phyloP scores from a whole-genome alignment of 2,329 filamentous ascomycete genomes.

The Venturia asperata region DNA sequence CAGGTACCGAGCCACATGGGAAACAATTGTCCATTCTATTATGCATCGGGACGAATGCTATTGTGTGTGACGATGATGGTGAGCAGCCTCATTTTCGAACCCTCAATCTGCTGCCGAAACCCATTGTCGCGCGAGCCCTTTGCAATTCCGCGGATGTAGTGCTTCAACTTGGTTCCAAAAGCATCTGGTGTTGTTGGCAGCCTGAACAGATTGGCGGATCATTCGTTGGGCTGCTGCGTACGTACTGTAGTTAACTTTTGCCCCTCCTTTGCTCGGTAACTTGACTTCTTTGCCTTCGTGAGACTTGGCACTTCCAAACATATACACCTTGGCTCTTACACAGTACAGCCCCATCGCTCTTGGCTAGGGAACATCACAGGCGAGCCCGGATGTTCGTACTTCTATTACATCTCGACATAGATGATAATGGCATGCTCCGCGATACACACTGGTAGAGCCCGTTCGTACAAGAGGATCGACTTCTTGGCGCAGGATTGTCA shows the following conservation, averaged over 20 bases:
- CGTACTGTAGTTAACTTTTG: background rate
- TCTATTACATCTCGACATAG: background rate
- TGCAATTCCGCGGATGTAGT: background rate
- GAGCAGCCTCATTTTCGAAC: background rate
- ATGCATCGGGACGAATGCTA: background rate
- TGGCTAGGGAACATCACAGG: background rate
- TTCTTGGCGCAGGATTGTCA: background rate
- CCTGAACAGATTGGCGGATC: background rate
- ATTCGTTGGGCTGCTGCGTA: background rate
- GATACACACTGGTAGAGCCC: background rate
- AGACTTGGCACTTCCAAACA: background rate
- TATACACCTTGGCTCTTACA: background rate
- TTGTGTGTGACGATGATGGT: background rate
- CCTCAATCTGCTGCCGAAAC: background rate
- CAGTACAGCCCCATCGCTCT: background rate
- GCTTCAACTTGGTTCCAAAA: background rate
- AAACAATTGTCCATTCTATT: background rate
- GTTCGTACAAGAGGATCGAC: background rate
- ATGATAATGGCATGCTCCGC: background rate
- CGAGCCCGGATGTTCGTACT: background rate
- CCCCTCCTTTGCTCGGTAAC: background rate
- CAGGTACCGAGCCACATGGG: slow-evolving; percentile 12
- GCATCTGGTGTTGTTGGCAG: background rate
- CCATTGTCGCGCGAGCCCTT: background rate
- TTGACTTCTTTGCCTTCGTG: background rate